These are phyloP conservation scores for Zygoascus hellenicus DNA, from an alignment of 1,139 yeast species.

Conservation along the genomic window DNA sequence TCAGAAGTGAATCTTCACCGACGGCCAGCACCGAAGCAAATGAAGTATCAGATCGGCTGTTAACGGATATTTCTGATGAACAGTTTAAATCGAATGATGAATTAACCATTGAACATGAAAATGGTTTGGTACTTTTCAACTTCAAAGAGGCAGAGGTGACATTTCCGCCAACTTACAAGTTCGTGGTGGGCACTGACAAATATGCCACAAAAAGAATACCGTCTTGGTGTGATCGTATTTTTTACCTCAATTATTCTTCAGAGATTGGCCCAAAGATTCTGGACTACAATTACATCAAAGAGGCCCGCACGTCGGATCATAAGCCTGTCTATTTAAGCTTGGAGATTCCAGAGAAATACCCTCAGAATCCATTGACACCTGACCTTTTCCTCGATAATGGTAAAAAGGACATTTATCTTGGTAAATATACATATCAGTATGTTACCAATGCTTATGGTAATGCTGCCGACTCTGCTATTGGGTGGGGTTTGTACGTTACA, in stretches of 20 bases:
- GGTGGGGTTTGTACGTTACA: constrained; percentile 21
- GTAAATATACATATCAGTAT: constrained; percentile 12
- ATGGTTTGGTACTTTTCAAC: constrained; percentile 50
- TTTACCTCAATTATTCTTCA: constrained; percentile 46
- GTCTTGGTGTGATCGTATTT: constrained; percentile 85
- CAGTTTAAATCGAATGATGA: constrained; percentile 46
- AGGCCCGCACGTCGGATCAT: constrained; percentile 43
- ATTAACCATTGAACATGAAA: constrained; percentile 41
- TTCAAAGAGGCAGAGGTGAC: constrained; percentile 56
- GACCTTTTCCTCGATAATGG: constrained; percentile 6
- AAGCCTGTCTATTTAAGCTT: constrained; percentile 42
- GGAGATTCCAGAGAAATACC: constrained; percentile 16
- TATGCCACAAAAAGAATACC: constrained; percentile 63
- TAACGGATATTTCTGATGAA: constrained; percentile 14
- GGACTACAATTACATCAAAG: constrained; percentile 42
- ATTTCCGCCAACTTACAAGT: constrained; percentile 78
- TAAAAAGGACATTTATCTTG: constrained; percentile 11
- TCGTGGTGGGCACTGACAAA: constrained; percentile 34
- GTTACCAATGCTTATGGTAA: constrained; percentile 14
- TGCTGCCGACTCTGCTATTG: constrained; percentile 22
- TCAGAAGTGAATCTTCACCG: background rate
- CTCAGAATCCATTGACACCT: constrained; percentile 10
- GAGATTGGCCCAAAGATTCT: constrained; percentile 17
- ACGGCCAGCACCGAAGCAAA: background rate
- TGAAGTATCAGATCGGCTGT: constrained; percentile 10